A percentile compares a stretch with the other conserved stretches of the same genome.
Evolutionary conservation across 176 grass and related monocot species (phyloP).

Genomic region (Oryza glaberrima): DNA sequence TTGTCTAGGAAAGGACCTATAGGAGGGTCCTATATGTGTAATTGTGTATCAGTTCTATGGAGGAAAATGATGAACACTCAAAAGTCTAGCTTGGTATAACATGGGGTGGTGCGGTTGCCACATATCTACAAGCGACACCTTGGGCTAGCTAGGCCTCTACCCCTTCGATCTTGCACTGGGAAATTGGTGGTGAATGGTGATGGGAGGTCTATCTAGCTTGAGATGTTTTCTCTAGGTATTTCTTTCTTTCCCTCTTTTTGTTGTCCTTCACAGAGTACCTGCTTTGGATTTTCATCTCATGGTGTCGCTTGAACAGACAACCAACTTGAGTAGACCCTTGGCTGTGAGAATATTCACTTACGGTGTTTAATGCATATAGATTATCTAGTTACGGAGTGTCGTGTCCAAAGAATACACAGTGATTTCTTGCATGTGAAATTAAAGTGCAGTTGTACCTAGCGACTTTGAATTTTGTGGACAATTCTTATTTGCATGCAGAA

Average conservation of each 20-base stretch:
- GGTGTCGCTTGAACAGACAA: slow-evolving; percentile 21
- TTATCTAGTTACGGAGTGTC: not conserved
- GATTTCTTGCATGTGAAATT: slow-evolving; percentile 29
- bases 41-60: not conserved
- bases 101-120: slow-evolving; percentile 28
- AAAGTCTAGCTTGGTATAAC: slow-evolving; percentile 48
- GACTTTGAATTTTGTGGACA: slow-evolving; percentile 49
- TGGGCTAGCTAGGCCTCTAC: slow-evolving; percentile 29
- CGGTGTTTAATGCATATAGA: not conserved
- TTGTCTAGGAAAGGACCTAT: slow-evolving; percentile 27
- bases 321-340: slow-evolving; percentile 9
- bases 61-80: slow-evolving; percentile 24
- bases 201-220: slow-evolving; percentile 13
- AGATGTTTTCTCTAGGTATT: slow-evolving; percentile 46
- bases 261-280: not conserved
- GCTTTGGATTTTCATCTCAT: slow-evolving; percentile 30
- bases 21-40: slow-evolving; percentile 15
- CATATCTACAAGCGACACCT: slow-evolving; percentile 27
- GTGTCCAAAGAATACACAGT: slow-evolving; percentile 3
- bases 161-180: slow-evolving; percentile 40
- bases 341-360: slow-evolving; percentile 30
- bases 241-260: slow-evolving; percentile 24
- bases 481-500: slow-evolving; percentile 50
- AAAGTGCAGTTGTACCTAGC: slow-evolving; percentile 37
- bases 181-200: slow-evolving; percentile 35